Conservation (phyloP, 2,329 filamentous ascomycete genomes). For the Arthrobotrys entomopaga region DNA sequence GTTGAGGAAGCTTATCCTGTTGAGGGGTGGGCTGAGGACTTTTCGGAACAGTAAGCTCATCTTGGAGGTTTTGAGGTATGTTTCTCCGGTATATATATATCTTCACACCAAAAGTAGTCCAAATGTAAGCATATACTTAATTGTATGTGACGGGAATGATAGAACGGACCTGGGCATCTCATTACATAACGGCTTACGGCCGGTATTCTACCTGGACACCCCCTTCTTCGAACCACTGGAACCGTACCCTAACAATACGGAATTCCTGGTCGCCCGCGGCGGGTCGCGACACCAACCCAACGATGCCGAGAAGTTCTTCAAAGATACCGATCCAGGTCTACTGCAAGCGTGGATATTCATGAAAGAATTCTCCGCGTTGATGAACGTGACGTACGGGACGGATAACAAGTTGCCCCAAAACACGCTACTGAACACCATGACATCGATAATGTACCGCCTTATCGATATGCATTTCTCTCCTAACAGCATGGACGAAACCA, state of each 20-base stretch:
- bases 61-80: constrained; percentile 61
- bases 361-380: constrained; percentile 58
- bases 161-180: constrained; percentile 58
- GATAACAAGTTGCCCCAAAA: constrained; percentile 56
- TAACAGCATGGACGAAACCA: constrained; percentile 60
- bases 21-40: constrained; percentile 61
- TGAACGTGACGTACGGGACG: constrained; percentile 58
- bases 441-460: constrained; percentile 63
- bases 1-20: constrained; percentile 61
- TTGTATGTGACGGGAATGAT: background rate
- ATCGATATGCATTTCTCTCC: constrained; percentile 60
- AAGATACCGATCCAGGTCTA: constrained; percentile 56
- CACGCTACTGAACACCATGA: constrained; percentile 60
- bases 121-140: too few relatives aligned
- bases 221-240: constrained; percentile 56
- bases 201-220: constrained; percentile 58
- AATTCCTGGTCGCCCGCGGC: constrained; percentile 19
- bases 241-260: constrained; percentile 57
- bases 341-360: constrained; percentile 58
- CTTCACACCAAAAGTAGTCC: background rate
- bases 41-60: constrained; percentile 61
- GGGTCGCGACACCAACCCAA: background rate
- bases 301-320: constrained; percentile 37
- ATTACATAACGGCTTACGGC: constrained; percentile 56
- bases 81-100: background rate